Conservation (phyloP, 2,329 filamentous ascomycete species). For the Escovopsis weberi region DNA sequence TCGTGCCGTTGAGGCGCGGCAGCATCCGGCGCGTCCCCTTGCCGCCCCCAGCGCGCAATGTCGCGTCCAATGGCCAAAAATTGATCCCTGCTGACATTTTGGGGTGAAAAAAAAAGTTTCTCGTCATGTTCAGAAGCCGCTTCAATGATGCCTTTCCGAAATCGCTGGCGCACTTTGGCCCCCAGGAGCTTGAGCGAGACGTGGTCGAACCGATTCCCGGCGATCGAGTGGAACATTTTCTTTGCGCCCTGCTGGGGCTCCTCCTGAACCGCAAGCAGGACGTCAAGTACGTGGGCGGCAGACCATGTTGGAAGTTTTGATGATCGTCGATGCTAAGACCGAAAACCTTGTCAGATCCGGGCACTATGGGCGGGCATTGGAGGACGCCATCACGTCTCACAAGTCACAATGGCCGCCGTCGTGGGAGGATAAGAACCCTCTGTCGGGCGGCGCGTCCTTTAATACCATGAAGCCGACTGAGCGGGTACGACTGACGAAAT, state of each 20-base stretch:
- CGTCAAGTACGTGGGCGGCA: conserved; percentile 63
- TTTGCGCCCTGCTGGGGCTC: conserved; percentile 78
- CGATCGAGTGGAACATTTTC: conserved; percentile 70
- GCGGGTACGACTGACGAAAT: conserved; percentile 42
- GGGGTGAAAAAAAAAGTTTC: conserved; percentile 47
- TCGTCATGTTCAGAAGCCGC: conserved; percentile 93
- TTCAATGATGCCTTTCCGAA: conserved; percentile 83
- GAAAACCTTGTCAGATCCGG: conserved; percentile 48
- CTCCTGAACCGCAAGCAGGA: conserved; percentile 96
- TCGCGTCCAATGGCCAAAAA: conserved; percentile 25
- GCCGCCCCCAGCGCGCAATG: conserved; percentile 33
- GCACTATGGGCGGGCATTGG: conserved; percentile 83
- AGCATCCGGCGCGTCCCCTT: conserved; percentile 21
- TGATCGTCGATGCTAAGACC: neutral
- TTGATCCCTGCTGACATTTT: conserved; percentile 17
- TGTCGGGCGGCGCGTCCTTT: conserved; percentile 70
- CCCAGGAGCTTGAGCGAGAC: conserved; percentile 86
- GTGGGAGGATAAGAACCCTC: conserved; percentile 73
- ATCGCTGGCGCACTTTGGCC: conserved; percentile 77
- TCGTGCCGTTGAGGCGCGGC: neutral
- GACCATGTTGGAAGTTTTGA: neutral
- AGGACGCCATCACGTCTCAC: conserved; percentile 79
- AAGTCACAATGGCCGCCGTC: conserved; percentile 74
- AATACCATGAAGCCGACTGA: conserved; percentile 67
- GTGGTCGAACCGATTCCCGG: conserved; percentile 65